phyloP scores from a whole-genome alignment of 768 basidiomycete genomes.

The Pulveroboletus frians region DNA sequence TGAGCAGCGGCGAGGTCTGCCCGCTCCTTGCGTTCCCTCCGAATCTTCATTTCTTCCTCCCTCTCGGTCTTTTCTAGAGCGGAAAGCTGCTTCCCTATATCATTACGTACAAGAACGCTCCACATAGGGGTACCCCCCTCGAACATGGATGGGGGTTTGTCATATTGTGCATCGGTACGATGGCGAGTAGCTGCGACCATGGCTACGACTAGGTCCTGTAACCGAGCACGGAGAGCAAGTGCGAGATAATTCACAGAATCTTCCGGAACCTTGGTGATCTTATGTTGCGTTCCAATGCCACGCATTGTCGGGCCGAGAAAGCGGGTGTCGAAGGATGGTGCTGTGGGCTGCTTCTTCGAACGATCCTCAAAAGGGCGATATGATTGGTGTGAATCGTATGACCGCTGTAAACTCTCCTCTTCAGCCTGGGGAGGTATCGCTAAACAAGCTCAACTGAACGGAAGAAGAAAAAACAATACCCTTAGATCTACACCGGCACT shows the following conservation, averaged over 20 bases:
- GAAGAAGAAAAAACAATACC: constrained; percentile 36
- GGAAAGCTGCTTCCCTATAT: constrained; percentile 72
- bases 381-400: constrained; percentile 54
- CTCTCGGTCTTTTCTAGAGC: constrained; percentile 74
- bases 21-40: constrained; percentile 75
- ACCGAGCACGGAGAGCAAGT: constrained; percentile 67
- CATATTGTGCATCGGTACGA: constrained; percentile 66
- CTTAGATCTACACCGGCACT: constrained; percentile 85
- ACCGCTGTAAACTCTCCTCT: constrained; percentile 73
- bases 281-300: constrained; percentile 60
- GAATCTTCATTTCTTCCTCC: constrained; percentile 74
- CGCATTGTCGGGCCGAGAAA: constrained; percentile 66
- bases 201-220: constrained; percentile 61
- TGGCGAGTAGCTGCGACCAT: constrained; percentile 69
- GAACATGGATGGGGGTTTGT: constrained; percentile 61
- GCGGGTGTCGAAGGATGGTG: constrained; percentile 64
- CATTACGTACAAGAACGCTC: constrained; percentile 69
- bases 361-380: constrained; percentile 75
- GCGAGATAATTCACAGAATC: constrained; percentile 76
- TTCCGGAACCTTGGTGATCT: constrained; percentile 61
- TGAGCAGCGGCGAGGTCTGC: constrained; percentile 68
- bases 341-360: constrained; percentile 66
- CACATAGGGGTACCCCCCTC: constrained; percentile 74
- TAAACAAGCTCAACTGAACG: not conserved
- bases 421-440: constrained; percentile 56